Evolutionary conservation across 441 rosid genomes (phyloP).

Genomic region (Erodium moschatum): DNA sequence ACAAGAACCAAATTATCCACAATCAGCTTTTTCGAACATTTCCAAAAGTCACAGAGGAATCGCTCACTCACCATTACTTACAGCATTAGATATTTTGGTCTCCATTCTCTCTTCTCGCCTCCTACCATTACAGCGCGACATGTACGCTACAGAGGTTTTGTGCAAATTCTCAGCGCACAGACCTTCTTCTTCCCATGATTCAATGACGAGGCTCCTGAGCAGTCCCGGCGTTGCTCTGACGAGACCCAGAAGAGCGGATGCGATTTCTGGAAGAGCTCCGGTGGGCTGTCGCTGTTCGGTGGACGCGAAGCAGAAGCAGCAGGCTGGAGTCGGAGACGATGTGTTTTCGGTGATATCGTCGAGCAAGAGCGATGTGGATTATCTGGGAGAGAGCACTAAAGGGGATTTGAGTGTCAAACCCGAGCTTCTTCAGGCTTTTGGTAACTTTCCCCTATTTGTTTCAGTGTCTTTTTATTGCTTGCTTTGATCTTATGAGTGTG

Average conservation of each 20-base stretch:
- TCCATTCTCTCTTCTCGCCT: too few relatives aligned
- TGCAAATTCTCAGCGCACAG: not conserved
- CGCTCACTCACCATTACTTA: too few relatives aligned
- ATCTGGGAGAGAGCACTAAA: slow-evolving; percentile 88
- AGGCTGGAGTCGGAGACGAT: slow-evolving; percentile 33
- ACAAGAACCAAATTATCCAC: slow-evolving; percentile 7
- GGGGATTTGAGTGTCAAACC: slow-evolving; percentile 83
- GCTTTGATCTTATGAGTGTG: too few relatives aligned
- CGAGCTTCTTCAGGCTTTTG: slow-evolving; percentile 52
- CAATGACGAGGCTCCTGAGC: slow-evolving; percentile 25
- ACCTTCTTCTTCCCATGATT: slow-evolving; percentile 4
- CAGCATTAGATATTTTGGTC: slow-evolving; percentile 2
- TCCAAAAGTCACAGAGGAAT: too few relatives aligned
- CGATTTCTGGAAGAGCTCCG: slow-evolving; percentile 12
- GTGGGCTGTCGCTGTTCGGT: slow-evolving; percentile 20
- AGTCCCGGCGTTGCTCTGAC: slow-evolving; percentile 18
- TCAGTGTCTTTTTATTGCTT: not conserved
- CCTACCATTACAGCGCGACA: not conserved
- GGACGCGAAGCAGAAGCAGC: slow-evolving; percentile 23
- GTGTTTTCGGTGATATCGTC: slow-evolving; percentile 66
- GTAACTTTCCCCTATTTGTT: slow-evolving; percentile 23
- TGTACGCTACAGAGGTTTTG: slow-evolving; percentile 13
- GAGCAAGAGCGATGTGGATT: slow-evolving; percentile 57
- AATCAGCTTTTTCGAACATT: not conserved
- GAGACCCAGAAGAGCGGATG: slow-evolving; percentile 28